Evolutionary conservation across 768 basidiomycete species (phyloP).

Genomic region (Rhodosporidiobolus odoratus): DNA sequence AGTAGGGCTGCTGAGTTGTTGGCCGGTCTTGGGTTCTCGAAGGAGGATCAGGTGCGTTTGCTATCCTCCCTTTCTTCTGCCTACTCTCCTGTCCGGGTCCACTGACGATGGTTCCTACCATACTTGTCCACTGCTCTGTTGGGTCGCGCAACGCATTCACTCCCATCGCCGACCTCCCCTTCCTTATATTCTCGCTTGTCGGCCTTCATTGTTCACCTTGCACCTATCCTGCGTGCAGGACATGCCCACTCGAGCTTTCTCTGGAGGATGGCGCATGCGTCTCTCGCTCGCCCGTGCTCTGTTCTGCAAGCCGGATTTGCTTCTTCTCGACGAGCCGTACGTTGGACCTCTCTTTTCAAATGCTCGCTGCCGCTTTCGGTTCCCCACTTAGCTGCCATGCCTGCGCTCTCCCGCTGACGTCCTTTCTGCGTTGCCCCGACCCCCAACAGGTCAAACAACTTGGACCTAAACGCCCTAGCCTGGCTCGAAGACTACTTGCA

Average conservation of each 20-base stretch:
- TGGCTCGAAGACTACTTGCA: conserved; percentile 52
- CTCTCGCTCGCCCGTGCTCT: conserved; percentile 82
- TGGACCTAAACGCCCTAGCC: conserved; percentile 93
- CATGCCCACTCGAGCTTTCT: conserved; percentile 40
- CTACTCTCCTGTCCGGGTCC: background rate
- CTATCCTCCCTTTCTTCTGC: too few species aligned
- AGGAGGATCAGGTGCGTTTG: conserved; percentile 68
- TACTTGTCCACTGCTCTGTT: too few species aligned
- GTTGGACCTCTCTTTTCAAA: background rate
- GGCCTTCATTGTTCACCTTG: conserved; percentile 58
- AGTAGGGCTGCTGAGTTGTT: conserved; percentile 81
- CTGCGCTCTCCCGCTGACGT: background rate
- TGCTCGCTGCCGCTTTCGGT: background rate
- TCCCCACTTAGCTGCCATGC: too few species aligned
- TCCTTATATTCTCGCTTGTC: too few species aligned
- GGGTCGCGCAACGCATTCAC: too few species aligned
- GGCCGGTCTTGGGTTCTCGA: conserved; percentile 87
- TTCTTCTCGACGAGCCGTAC: conserved; percentile 49
- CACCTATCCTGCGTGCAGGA: background rate
- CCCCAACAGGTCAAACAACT: conserved; percentile 68
- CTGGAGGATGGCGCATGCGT: conserved; percentile 93
- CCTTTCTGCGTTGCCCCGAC: too few species aligned
- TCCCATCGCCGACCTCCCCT: too few species aligned
- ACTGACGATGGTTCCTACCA: conserved; percentile 62
- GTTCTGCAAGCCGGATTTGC: conserved; percentile 71